phyloP scores from a whole-genome alignment of 371 early-diverging fungal genomes.

The Mortierella sp. region DNA sequence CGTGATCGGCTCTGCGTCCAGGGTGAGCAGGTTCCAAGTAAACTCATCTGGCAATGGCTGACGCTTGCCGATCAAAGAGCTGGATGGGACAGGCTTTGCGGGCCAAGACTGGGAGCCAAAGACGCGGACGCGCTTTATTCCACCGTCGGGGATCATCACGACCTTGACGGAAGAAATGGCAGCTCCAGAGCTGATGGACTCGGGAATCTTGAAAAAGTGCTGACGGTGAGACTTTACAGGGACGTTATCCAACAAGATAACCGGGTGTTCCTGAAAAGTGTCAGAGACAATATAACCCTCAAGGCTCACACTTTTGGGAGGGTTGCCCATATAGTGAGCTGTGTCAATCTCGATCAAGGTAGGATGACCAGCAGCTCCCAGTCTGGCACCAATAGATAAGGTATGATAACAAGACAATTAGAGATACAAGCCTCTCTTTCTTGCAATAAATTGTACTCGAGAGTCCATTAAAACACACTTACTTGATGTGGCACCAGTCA shows the following conservation, averaged over 20 bases:
- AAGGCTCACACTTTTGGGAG: constrained; percentile 69
- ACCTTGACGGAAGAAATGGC: constrained; percentile 23
- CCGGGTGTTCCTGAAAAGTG: constrained; percentile 28
- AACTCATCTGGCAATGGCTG: constrained; percentile 35
- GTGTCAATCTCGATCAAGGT: constrained; percentile 84
- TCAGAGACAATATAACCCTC: constrained; percentile 21
- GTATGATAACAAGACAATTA: neutral
- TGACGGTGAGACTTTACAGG: constrained; percentile 68
- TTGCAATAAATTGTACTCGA: no score
- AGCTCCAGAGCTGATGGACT: constrained; percentile 72
- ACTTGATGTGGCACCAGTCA: constrained; percentile 70
- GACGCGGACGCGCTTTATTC: constrained; percentile 79
- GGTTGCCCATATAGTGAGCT: constrained; percentile 85
- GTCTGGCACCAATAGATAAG: constrained; percentile 59
- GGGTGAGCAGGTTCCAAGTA: constrained; percentile 39
- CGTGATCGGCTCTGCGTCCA: constrained; percentile 71
- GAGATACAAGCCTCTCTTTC: neutral
- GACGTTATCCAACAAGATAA: constrained; percentile 52
- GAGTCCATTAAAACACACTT: neutral
- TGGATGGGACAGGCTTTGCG: constrained; percentile 16
- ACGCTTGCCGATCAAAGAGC: constrained; percentile 25
- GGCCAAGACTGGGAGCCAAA: constrained; percentile 61
- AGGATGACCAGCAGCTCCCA: constrained; percentile 79
- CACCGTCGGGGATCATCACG: constrained; percentile 65
- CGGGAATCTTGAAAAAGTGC: constrained; percentile 70